Conservation (phyloP, 345 rosid genomes). For the Rhodamnia rubescens region DNA sequence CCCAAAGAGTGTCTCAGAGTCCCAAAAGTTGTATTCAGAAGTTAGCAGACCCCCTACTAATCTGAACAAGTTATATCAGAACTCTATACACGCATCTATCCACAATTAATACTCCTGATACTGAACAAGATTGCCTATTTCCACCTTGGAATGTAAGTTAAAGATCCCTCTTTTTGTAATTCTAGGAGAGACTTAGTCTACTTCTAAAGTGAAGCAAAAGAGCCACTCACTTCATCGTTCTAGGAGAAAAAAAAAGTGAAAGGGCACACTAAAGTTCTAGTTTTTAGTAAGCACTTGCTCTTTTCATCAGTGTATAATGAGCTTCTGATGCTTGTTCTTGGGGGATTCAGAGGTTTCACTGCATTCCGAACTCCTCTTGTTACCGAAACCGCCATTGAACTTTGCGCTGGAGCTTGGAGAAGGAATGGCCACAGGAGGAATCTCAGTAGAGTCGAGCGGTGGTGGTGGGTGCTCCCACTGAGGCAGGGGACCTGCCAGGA, state of each 20-base stretch:
- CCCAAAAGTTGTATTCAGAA: background rate
- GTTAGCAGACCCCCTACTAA: background rate
- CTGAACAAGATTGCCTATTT: background rate
- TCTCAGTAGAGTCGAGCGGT: conserved; percentile 39
- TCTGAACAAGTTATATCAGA: background rate
- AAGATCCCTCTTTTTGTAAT: background rate
- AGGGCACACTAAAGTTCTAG: background rate
- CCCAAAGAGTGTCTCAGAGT: background rate
- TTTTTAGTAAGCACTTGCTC: background rate
- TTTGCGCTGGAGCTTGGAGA: conserved; percentile 7
- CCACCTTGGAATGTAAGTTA: background rate
- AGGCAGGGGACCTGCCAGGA: conserved; percentile 70
- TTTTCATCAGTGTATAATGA: background rate
- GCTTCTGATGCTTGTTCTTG: background rate
- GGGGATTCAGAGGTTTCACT: background rate
- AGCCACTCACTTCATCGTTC: background rate
- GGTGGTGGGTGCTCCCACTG: conserved; percentile 83
- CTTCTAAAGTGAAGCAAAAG: background rate
- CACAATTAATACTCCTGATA: background rate
- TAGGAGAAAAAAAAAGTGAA: background rate
- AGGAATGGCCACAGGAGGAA: conserved; percentile 52
- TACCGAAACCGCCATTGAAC: background rate
- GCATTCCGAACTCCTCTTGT: background rate
- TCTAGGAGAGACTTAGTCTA: background rate
- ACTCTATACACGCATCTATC: background rate